Evolutionary conservation across 2,329 filamentous ascomycete genomes (phyloP), one percentile per base, ranked within the genome.

Genomic region (Diplocarpon rosae): DNA sequence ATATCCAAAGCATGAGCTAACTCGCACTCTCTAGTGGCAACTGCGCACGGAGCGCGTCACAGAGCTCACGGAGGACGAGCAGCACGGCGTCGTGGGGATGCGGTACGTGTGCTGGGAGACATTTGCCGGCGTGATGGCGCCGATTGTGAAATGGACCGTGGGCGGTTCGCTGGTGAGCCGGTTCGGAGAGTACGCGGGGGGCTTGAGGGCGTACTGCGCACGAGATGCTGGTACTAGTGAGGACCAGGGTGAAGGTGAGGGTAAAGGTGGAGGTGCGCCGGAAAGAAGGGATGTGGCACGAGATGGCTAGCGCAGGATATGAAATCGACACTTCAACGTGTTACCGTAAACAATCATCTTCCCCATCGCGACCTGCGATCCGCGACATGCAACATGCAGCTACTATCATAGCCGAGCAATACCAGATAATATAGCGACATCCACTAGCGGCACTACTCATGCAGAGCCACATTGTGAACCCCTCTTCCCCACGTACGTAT

Each of bases 91-190:
- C 5, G 58, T 53, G 14, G 60, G 58, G 12, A 66, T 63, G 15
- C 62, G 64, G 48, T 71, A 69, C 52, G 53, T 46, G 11, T 65
- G 62, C 56, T 69, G 63, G 63, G 67, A 71, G 61, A 70, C 68
- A n/a, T 69, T 69, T 51, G 64, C 65, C 32, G 67, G 68, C 0
- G 39, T 60, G 5, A 31, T 70, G 45, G 63, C 60, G 9, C 56
- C 57, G 3, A 55, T 63, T 11, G 58, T 69, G 13, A 62, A 56
- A 54, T 33, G 52, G 24, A 51, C 58, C 1, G 62, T 63, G 24
- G 64, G 64, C 1, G 41, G 37, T 6, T 50, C 56, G 50, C 49
- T 71, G 24, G 48, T 56, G 36, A 56, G 51, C 9, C 63, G 62
- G 13, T 65, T 69, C 46, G 59, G 57, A 29, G 60, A 58, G 43